Percentiles rank a stretch among this genome's conserved stretches.
These are phyloP conservation scores for Vitis hybrid DNA, from an alignment of 177 flowering plant genomes.

Conservation along the genomic window DNA sequence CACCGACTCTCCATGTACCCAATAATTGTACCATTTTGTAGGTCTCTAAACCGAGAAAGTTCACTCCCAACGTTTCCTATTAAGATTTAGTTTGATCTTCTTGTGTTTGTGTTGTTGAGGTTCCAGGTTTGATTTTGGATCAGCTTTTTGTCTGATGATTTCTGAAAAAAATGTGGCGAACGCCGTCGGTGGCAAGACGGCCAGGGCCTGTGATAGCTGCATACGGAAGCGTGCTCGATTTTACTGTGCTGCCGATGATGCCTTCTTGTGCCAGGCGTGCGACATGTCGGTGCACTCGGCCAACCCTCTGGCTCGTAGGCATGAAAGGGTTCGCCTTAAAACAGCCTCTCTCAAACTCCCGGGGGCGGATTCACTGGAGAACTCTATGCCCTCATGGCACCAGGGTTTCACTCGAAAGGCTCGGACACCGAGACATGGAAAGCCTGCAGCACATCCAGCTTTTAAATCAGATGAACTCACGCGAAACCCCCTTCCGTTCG, in stretches of 20 bases:
- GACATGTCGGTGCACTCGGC: slow-evolving; percentile 85
- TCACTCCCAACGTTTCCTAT: background rate
- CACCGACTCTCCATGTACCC: background rate
- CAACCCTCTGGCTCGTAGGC: slow-evolving; percentile 72
- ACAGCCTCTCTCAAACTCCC: slow-evolving; percentile 38
- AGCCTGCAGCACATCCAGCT: slow-evolving; percentile 6
- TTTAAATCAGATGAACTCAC: slow-evolving; percentile 13
- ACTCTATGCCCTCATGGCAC: slow-evolving; percentile 62
- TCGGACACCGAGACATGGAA: slow-evolving; percentile 59
- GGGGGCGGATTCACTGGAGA: background rate
- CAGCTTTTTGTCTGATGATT: slow-evolving; percentile 20
- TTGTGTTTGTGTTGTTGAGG: background rate
- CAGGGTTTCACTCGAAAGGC: slow-evolving; percentile 66
- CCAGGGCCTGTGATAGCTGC: slow-evolving; percentile 81
- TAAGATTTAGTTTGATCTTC: background rate
- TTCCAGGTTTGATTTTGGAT: background rate
- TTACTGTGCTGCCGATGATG: slow-evolving; percentile 95
- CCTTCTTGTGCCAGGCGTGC: slow-evolving; percentile 83
- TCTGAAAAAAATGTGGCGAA: slow-evolving; percentile 41
- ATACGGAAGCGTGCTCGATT: slow-evolving; percentile 69
- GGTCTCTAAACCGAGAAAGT: too few relatives aligned
- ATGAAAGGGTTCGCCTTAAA: slow-evolving; percentile 78
- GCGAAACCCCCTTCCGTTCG: slow-evolving; percentile 34
- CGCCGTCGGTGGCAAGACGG: slow-evolving; percentile 76
- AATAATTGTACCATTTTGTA: slow-evolving; percentile 6